Base-by-base conservation (phyloP, 2,329 filamentous ascomycete genomes). In the Fusarium illudens region DNA sequence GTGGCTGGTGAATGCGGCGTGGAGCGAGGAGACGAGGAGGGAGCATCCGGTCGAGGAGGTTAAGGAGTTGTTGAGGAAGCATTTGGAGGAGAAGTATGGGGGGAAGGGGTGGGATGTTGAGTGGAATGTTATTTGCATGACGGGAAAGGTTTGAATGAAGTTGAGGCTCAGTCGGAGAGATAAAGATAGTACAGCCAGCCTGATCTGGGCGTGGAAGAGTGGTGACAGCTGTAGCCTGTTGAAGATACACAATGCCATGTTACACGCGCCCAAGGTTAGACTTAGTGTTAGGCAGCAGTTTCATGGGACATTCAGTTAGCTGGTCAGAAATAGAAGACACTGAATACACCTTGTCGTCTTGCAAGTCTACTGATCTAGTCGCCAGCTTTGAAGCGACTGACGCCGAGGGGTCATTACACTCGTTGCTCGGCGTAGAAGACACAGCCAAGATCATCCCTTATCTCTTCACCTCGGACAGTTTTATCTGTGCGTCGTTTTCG, bases 41-140 rank as follows among this genome's bases (percentile, higher is more conserved):
- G 78, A 76, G 61, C 79, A 80, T 63, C 58, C 74, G 6, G n/a
- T 65, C 27, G 76, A 78, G 2, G 82, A 83, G 68, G 78, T 81
- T 1, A 74, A 71, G 56, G 73, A 53, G 19, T 33, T 80, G 70
- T 36, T 84, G 13, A 75, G 68, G 68, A 71, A 70, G 36, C 75
- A 80, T 65, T 58, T 84, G 36, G 75, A 76, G 51, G 75, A 80
- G 39, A 84, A 82, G 72, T 75, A 84, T 55, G 68, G 29, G 2
- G 74, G 72, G 0, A 51, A 72, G 27, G 74, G 71, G 3, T 77
- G 75, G 74, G 63, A 70, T 15, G 53, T 77, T 22, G 54, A 72
- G 15, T 74, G 64, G 44, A 57, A 60, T 19, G 56, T 74, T 1
- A 76, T 77, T 60, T 67, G 60, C 10, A 71, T 66, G 68, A 75